Evolutionary conservation across 2,329 filamentous ascomycete genomes (phyloP).

Genomic region (Onygenales sp.): DNA sequence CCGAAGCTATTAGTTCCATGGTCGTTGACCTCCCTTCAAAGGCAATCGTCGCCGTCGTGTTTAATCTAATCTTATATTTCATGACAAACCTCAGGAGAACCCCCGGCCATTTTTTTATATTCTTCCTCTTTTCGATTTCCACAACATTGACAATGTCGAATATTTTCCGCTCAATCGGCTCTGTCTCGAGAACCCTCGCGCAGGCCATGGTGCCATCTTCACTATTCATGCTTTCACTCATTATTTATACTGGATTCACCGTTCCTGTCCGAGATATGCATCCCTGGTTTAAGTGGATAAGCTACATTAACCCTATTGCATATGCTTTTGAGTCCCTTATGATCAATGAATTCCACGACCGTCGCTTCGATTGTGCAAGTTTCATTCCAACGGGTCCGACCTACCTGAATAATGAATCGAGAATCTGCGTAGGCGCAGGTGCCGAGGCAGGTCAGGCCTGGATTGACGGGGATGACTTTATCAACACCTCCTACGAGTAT

Average conservation of each 20-base stretch:
- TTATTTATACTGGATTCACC: constrained; percentile 43
- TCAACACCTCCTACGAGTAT: constrained; percentile 49
- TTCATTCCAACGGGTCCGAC: constrained; percentile 34
- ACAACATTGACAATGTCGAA: constrained; percentile 73
- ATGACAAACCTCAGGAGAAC: constrained; percentile 71
- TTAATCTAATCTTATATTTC: constrained; percentile 79
- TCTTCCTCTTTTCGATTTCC: constrained; percentile 64
- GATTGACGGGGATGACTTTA: constrained; percentile 53
- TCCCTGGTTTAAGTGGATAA: constrained; percentile 80
- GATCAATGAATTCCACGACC: constrained; percentile 69
- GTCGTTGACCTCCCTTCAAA: constrained; percentile 80
- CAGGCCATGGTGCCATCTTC: constrained; percentile 49
- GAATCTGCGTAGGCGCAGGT: constrained; percentile 50
- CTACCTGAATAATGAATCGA: constrained; percentile 27
- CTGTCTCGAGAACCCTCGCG: constrained; percentile 68
- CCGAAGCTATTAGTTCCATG: constrained; percentile 69
- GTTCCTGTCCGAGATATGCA: constrained; percentile 51
- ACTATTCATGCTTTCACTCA: constrained; percentile 35
- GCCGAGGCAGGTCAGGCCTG: constrained; percentile 41
- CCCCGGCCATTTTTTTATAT: constrained; percentile 74
- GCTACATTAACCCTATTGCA: constrained; percentile 67
- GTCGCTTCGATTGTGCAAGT: constrained; percentile 46
- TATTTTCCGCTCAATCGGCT: constrained; percentile 73
- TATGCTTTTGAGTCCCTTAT: constrained; percentile 76
- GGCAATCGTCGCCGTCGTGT: constrained; percentile 58